A percentile compares a stretch with the other conserved stretches of the same genome.
phyloP scores from a whole-genome alignment of 78 protist genomes.

The Dictyostelium intermedium region DNA sequence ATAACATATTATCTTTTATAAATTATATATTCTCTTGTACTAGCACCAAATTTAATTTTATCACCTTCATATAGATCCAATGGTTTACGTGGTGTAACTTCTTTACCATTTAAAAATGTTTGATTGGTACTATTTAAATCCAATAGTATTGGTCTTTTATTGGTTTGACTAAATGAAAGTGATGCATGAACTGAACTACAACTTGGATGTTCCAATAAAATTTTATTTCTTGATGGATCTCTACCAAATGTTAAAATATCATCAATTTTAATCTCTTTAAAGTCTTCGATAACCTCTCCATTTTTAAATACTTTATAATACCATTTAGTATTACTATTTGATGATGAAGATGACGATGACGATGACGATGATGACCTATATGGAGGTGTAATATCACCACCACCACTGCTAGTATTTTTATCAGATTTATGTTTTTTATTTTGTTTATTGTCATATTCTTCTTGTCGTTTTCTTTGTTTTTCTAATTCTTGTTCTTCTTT shows the following conservation, averaged over 20 bases:
- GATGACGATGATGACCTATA: not conserved
- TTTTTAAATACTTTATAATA: conserved; percentile 52
- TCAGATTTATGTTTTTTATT: not conserved
- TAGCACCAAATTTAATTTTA: conserved; percentile 66
- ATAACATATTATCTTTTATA: not conserved
- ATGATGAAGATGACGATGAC: no score
- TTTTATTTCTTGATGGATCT: conserved; percentile 13
- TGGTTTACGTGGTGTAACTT: conserved; percentile 41
- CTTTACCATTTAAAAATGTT: conserved; percentile 57
- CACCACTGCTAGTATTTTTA: not conserved
- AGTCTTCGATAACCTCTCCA: not conserved
- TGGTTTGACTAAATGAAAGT: not conserved
- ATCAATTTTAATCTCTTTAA: not conserved
- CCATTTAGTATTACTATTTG: not conserved
- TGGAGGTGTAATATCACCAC: not conserved
- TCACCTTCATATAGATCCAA: conserved; percentile 53
- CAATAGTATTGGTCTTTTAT: conserved; percentile 5
- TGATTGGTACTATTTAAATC: conserved; percentile 57
- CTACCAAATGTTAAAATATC: conserved; percentile 38
- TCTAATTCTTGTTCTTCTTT: conserved; percentile 22
- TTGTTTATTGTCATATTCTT: not conserved
- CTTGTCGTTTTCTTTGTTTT: not conserved
- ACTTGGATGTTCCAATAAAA: conserved; percentile 56
- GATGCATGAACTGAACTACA: conserved; percentile 63
- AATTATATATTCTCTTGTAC: conserved; percentile 64